Evolutionary conservation across 2,329 filamentous ascomycete genomes (phyloP), one percentile per base, ranked within the genome.

Genomic region (Arachnomyces sp.): DNA sequence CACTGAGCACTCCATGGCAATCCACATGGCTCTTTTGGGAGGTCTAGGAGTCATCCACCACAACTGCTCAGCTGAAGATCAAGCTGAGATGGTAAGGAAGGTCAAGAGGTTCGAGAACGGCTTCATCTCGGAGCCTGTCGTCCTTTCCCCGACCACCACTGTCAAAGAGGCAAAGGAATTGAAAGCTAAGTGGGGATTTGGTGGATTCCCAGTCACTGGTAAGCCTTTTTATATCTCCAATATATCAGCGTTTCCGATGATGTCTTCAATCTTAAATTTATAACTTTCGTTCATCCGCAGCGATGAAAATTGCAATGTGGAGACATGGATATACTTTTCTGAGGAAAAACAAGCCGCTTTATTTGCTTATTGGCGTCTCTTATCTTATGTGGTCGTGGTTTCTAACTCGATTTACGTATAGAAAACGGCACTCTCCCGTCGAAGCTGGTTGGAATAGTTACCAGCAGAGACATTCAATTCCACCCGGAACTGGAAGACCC

Each of bases 261-360:
- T 74, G 77, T 74, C 78, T 62, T 66, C 72, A 74, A 68, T 72
- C 65, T 72, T 68, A 70, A 58, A 57, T 62, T 71, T 78, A 84
- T 95, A 96, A 96, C 92, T 98, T 98, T 98, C 92, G 92, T 98
- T 98, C 92, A 90, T 90, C 92, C 87, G 86, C 76, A 93, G 82
- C 78, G 83, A 84, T 81, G 75, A 76, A 71, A 80, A 61, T 76
- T 77, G 84, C 86, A 76, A 72, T 94, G 88, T 77, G 86, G 88
- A 94, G 68, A 73, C 67, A 68, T 60, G 58, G 59, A 65, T 64
- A 25, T 9, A 25, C 64, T 65, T 61, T 63, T 66, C 68, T 76
- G 72, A 76, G 49, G 20, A 25, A 25, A 25, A 25, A 25, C 20
- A 31, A 20, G 20, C 12, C 29, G 43, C n/a, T n/a, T 25, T 9